phyloP scores from a whole-genome alignment of 2,329 filamentous ascomycete species.

The Venturiaceae sp. region DNA sequence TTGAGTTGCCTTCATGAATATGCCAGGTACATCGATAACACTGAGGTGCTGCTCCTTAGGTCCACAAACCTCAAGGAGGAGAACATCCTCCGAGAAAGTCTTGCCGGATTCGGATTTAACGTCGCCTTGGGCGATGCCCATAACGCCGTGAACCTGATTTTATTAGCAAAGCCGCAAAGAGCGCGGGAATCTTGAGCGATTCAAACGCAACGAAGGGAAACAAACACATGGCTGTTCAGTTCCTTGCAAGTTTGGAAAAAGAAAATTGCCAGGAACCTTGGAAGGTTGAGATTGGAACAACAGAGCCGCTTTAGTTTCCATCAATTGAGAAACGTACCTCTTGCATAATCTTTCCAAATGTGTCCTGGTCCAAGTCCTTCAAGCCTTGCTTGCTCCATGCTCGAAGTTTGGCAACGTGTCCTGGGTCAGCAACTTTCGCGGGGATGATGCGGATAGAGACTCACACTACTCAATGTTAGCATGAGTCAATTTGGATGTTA shows the following conservation, averaged over 20 bases:
- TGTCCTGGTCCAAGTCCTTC: background rate
- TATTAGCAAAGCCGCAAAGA: no score
- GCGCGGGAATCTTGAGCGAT: no score
- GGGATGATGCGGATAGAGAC: background rate
- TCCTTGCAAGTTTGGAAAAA: background rate
- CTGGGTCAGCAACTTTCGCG: conserved; percentile 15
- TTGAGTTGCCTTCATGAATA: conserved; percentile 35
- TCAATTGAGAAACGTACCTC: background rate
- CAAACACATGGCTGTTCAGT: no score
- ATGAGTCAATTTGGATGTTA: no score
- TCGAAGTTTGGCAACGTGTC: background rate
- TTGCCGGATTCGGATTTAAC: conserved; percentile 13
- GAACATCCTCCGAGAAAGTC: conserved; percentile 30
- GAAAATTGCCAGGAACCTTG: no score
- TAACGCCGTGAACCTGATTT: conserved; percentile 8
- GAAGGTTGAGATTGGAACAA: background rate
- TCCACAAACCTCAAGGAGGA: background rate
- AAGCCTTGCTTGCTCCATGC: background rate
- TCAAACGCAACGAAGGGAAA: no score
- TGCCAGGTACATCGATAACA: conserved; percentile 42
- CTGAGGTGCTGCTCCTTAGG: conserved; percentile 25
- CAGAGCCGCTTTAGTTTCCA: no score
- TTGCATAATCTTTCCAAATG: conserved; percentile 1
- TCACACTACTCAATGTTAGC: background rate
- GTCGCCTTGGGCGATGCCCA: conserved; percentile 15